Conservation (phyloP, 208 protist genomes). For the Wallacemonas sp. region DNA sequence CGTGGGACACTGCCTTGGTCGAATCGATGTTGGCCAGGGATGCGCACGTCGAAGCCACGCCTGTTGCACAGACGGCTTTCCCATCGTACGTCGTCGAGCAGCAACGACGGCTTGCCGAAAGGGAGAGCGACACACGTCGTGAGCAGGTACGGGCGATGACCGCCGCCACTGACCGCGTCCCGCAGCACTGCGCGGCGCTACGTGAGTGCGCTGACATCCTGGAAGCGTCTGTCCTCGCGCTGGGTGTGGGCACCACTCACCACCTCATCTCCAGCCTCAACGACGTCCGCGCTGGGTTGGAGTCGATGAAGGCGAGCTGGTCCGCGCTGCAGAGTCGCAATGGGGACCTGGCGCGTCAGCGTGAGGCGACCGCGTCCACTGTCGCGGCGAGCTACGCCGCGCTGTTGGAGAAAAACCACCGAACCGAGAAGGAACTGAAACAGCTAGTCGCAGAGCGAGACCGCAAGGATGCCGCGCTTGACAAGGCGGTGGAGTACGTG, state of each 20-base stretch:
- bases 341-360: conserved; percentile 39
- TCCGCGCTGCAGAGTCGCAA: conserved; percentile 20
- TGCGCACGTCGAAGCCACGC: neutral
- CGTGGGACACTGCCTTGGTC: too few species aligned
- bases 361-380: conserved; percentile 42
- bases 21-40: neutral
- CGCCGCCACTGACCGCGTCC: conserved; percentile 37
- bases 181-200: conserved; percentile 35
- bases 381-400: conserved; percentile 37
- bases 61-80: conserved; percentile 12
- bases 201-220: conserved; percentile 55
- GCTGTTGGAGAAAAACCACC: conserved; percentile 50
- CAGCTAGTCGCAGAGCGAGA: conserved; percentile 46
- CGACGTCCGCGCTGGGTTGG: conserved; percentile 39
- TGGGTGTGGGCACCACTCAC: conserved; percentile 67
- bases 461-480: conserved; percentile 51
- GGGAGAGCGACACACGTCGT: conserved; percentile 27
- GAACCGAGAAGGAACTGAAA: conserved; percentile 53
- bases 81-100: conserved; percentile 52
- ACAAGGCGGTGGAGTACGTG: conserved; percentile 64
- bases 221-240: conserved; percentile 66
- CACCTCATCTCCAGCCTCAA: conserved; percentile 44
- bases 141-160: conserved; percentile 30
- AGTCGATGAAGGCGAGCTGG: conserved; percentile 33
- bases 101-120: conserved; percentile 20